Base-by-base conservation (phyloP, 2,329 filamentous ascomycete genomes). In the Xylariaceae sp. region DNA sequence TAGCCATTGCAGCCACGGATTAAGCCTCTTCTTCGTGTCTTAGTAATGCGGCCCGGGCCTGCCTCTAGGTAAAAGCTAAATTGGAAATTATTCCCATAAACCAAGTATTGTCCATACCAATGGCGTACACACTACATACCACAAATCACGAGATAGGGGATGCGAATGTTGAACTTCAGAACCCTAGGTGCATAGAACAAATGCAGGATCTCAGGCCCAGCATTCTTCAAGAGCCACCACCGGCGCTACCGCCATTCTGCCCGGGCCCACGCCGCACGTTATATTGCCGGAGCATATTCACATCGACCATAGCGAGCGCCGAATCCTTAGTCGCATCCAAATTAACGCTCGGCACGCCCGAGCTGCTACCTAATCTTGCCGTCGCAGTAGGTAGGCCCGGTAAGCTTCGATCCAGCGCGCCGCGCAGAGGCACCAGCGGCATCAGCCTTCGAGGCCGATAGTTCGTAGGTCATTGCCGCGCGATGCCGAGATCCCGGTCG, bases 351-450 rank as follows among this genome's bases (percentile, higher is more conserved):
- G 66, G 68, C 30, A 71, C 69, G 10, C 65, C 63, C 6, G 65
- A 47, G 29, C 49, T 57, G 26, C 26, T 26, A 8, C 16, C 53
- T 56, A 41, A 69, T 59, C 32, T 72, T 71, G 40, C 76, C 75
- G 12, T 70, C 70, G 44, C 72, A 75, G 56, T 76, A 70, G 1
- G 56, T 76, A 70, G 1, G 80, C 80, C 51, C 80, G 72, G 56
- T 81, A 77, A 1, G 81, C 83, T 65, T 85, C 81, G 60, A 78
- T 77, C 80, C 80, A 85, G 42, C 81, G 69, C 10, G 68, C 71
- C 2, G 80, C 81, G 62, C 83, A 85, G 5, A 86, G 68, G 67
- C 83, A 86, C 80, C 83, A 85, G 65, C 79, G 81, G 62, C 81
- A 84, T 7, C 82, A 81, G 12, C 72, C 77, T 18, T 73, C 79